Percentiles rank a stretch among this genome's conserved stretches.
Conservation (phyloP, 108 stramenopile species). For the Cyclotella baltica region DNA sequence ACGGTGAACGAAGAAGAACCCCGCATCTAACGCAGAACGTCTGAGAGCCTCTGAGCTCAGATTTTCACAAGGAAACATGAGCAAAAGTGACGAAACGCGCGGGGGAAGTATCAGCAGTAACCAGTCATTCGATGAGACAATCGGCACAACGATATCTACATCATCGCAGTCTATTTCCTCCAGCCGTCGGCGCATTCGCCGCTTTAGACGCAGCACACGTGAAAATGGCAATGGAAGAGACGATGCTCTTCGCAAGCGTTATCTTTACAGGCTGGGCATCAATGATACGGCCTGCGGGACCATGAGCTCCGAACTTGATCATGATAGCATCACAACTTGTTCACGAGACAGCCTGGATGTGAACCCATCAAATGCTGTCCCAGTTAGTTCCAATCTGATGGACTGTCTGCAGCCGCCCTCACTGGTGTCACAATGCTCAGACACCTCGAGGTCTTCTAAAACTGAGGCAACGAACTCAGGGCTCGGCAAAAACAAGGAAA, state of each 20-base stretch:
- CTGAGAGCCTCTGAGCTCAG: neutral
- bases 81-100: neutral
- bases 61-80: neutral
- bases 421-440: neutral
- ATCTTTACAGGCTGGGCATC: conserved; percentile 30
- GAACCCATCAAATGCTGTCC: neutral
- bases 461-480: neutral
- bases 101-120: neutral
- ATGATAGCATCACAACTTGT: conserved; percentile 1
- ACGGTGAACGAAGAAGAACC: too few relatives aligned
- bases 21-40: too few relatives aligned
- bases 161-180: conserved; percentile 17
- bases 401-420: neutral
- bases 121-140: neutral
- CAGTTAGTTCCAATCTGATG: neutral
- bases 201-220: neutral
- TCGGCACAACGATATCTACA: neutral
- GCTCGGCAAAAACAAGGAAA: neutral
- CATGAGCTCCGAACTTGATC: conserved; percentile 3
- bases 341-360: neutral
- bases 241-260: conserved; percentile 11
- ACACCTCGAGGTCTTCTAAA: neutral
- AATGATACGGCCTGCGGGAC: neutral
- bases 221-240: neutral
- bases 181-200: neutral